These are phyloP conservation scores for Talaromyces thailandensis DNA, from an alignment of 495 filamentous ascomycete species.

Conservation along the genomic window DNA sequence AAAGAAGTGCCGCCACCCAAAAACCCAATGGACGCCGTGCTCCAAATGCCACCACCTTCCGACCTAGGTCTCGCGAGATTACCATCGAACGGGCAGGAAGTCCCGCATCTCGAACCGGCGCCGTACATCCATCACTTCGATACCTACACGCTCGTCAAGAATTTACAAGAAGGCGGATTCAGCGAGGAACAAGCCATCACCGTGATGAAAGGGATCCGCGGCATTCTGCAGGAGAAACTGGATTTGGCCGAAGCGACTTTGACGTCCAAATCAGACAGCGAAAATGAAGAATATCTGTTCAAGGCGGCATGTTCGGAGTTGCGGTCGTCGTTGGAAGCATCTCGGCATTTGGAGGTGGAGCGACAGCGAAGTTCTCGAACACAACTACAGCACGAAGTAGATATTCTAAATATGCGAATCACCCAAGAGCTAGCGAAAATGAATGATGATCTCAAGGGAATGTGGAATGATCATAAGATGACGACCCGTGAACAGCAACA, in stretches of 20 bases:
- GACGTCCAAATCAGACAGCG: conserved; percentile 69
- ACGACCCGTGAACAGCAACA: conserved; percentile 76
- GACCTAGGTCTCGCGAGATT: conserved; percentile 38
- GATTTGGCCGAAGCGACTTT: conserved; percentile 66
- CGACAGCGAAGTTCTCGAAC: conserved; percentile 71
- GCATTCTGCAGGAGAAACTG: conserved; percentile 66
- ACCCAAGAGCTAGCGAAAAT: conserved; percentile 69
- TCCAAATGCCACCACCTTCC: conserved; percentile 42
- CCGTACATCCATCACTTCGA: conserved; percentile 95
- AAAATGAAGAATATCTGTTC: conserved; percentile 91
- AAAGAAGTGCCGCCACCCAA: conserved; percentile 10
- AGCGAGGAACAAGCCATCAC: conserved; percentile 59
- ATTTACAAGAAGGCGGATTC: conserved; percentile 63
- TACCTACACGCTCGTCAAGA: conserved; percentile 75
- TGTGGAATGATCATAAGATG: conserved; percentile 98
- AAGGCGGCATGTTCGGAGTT: conserved; percentile 90
- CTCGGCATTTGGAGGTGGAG: conserved; percentile 45
- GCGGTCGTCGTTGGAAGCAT: conserved; percentile 61
- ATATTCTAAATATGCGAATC: conserved; percentile 76
- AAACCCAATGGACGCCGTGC: conserved; percentile 56
- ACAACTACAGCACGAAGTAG: conserved; percentile 85
- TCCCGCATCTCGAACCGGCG: conserved; percentile 52
- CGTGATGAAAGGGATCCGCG: conserved; percentile 81
- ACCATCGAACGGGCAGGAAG: conserved; percentile 19
- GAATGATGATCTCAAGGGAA: conserved; percentile 84